A percentile compares a stretch with the other conserved stretches of the same genome.
These are phyloP conservation scores for Mycena alexandri DNA, from an alignment of 768 basidiomycete species.

Conservation along the genomic window DNA sequence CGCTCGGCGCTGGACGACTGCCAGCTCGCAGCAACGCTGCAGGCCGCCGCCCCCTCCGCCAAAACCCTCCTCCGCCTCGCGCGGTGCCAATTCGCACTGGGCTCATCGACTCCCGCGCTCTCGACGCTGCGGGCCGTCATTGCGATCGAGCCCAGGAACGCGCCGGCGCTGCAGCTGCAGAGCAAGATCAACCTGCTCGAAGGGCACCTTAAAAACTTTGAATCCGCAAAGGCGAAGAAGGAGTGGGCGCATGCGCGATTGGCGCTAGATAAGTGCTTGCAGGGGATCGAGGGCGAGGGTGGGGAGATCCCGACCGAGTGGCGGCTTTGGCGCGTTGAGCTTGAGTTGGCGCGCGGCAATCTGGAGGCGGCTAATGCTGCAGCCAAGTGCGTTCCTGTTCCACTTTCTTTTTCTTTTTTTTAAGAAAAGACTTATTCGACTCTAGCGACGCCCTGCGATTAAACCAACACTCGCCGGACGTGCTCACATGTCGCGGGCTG, in stretches of 20 bases:
- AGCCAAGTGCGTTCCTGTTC: slow-evolving; percentile 75
- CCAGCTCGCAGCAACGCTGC: slow-evolving; percentile 77
- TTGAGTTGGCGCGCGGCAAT: slow-evolving; percentile 78
- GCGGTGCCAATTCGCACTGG: slow-evolving; percentile 86
- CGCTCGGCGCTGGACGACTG: slow-evolving; percentile 82
- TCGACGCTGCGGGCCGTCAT: slow-evolving; percentile 75
- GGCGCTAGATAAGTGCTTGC: slow-evolving; percentile 83
- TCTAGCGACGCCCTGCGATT: slow-evolving; percentile 80
- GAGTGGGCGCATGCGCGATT: slow-evolving; percentile 85
- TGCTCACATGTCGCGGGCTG: slow-evolving; percentile 81
- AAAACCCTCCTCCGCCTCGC: slow-evolving; percentile 89
- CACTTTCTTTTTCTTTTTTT: slow-evolving; percentile 13
- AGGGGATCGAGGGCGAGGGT: slow-evolving; percentile 81
- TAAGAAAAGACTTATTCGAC: slow-evolving; percentile 5
- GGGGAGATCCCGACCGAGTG: slow-evolving; percentile 83
- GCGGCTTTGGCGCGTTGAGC: slow-evolving; percentile 83
- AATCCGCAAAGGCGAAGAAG: slow-evolving; percentile 64
- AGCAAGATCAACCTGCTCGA: slow-evolving; percentile 73
- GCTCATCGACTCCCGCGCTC: slow-evolving; percentile 73
- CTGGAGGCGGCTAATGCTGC: slow-evolving; percentile 81
- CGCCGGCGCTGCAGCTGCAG: slow-evolving; percentile 70
- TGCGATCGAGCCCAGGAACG: slow-evolving; percentile 71
- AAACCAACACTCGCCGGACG: slow-evolving; percentile 82
- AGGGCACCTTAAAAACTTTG: slow-evolving; percentile 74
- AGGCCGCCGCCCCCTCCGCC: slow-evolving; percentile 68